These are phyloP conservation scores for Microglena sp. DNA, from an alignment of 139 green algal genomes.

Conservation along the genomic window DNA sequence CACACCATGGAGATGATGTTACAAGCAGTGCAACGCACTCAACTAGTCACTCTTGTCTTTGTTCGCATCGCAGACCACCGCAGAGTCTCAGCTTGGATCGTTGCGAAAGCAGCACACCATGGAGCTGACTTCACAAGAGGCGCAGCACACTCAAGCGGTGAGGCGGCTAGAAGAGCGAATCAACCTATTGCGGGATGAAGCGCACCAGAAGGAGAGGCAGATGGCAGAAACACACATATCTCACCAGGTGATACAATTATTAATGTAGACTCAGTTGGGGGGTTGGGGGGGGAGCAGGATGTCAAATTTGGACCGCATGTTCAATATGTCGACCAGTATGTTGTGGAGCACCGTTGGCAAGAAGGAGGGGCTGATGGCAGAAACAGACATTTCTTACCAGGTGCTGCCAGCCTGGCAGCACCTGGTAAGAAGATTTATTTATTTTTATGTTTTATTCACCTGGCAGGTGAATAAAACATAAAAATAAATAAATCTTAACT, in stretches of 20 bases:
- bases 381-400: too few species aligned
- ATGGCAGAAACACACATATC: conserved; percentile 17
- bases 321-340: too few species aligned
- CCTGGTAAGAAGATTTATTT: too few species aligned
- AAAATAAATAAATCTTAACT: not conserved
- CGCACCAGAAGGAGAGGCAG: conserved; percentile 17
- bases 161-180: conserved; percentile 11
- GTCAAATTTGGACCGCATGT: too few species aligned
- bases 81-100: not conserved
- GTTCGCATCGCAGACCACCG: not conserved
- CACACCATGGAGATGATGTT: not conserved
- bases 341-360: too few species aligned
- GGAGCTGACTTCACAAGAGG: not conserved
- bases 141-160: not conserved
- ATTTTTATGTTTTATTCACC: not conserved
- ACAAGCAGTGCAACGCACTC: not conserved
- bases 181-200: conserved; percentile 6
- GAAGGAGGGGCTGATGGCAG: too few species aligned
- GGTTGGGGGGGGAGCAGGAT: too few species aligned
- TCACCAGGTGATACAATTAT: conserved; percentile 19
- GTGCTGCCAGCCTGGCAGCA: not conserved
- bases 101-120: not conserved
- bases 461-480: not conserved
- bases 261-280: too few species aligned
- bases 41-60: too few species aligned